These are phyloP conservation scores for Pueraria montana DNA, from an alignment of 306 rosid genomes.

Conservation along the genomic window DNA sequence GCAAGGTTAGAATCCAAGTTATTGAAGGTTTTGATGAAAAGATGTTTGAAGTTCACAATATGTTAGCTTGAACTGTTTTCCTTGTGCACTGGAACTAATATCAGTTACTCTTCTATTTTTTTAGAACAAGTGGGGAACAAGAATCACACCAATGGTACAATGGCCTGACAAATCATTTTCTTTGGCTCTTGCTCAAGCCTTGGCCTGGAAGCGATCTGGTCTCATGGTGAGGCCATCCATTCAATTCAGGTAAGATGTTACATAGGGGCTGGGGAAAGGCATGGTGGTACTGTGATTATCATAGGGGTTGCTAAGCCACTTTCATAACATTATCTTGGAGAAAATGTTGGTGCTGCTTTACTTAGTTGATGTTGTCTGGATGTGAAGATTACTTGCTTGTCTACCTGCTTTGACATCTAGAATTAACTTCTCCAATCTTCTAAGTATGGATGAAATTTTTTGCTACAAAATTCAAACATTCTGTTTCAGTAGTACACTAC, in stretches of 20 bases:
- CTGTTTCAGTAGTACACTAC: not conserved
- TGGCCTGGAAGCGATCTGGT: conserved; percentile 98
- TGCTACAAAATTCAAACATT: not conserved
- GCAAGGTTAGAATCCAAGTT: conserved; percentile 75
- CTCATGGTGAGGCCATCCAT: conserved; percentile 92
- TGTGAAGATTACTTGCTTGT: conserved; percentile 26
- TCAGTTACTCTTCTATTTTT: conserved; percentile 28
- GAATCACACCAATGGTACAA: conserved; percentile 88
- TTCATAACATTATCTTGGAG: not conserved
- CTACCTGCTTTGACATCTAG: conserved; percentile 10
- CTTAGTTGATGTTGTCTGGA: conserved; percentile 8
- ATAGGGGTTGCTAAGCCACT: not conserved
- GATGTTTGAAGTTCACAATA: not conserved
- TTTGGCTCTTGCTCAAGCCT: conserved; percentile 86
- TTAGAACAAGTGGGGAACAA: conserved; percentile 95
- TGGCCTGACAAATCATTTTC: conserved; percentile 98
- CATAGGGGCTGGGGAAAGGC: not conserved
- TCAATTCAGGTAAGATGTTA: conserved; percentile 77
- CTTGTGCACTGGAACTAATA: conserved; percentile 43
- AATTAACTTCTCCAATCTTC: not conserved
- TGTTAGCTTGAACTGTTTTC: conserved; percentile 18
- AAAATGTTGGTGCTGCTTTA: not conserved
- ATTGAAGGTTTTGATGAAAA: conserved; percentile 1
- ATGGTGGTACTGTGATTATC: not conserved
- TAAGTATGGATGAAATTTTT: not conserved